Evolutionary conservation across 345 rosid species (phyloP).

Genomic region (Viola odorata): DNA sequence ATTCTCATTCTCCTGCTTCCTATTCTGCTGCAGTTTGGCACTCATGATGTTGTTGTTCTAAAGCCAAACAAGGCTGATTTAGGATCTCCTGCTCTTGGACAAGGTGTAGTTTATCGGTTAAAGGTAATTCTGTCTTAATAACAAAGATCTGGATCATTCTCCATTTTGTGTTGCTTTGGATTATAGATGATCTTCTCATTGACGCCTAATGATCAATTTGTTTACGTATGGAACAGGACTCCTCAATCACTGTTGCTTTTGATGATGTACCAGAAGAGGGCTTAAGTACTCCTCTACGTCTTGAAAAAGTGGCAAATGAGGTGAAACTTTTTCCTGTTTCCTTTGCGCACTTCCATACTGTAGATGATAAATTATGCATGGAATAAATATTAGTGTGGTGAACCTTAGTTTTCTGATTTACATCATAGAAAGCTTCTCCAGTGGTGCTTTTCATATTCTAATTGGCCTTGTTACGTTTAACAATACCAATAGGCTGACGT

Average conservation of each 20-base stretch:
- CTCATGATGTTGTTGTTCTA: conserved; percentile 83
- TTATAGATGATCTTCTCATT: conserved; percentile 4
- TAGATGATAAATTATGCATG: background rate
- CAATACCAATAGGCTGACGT: too few species aligned
- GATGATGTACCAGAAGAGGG: conserved; percentile 95
- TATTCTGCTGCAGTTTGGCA: conserved; percentile 54
- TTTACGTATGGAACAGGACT: conserved; percentile 40
- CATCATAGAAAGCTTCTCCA: too few species aligned
- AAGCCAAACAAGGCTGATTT: conserved; percentile 82
- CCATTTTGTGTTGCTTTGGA: conserved; percentile 5
- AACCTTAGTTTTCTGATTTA: too few species aligned
- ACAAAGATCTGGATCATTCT: too few species aligned
- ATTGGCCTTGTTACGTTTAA: too few species aligned
- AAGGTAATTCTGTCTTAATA: conserved; percentile 38
- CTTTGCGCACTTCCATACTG: background rate
- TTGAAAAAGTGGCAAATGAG: conserved; percentile 94
- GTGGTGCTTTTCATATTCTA: too few species aligned
- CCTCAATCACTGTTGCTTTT: conserved; percentile 81
- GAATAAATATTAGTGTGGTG: conserved; percentile 6
- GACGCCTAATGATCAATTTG: conserved; percentile 4
- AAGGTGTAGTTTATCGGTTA: conserved; percentile 87
- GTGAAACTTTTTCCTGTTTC: conserved; percentile 23
- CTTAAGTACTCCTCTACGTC: conserved; percentile 57
- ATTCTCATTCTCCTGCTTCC: background rate
- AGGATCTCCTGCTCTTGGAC: conserved; percentile 82